A percentile compares a stretch with the other conserved stretches of the same genome.
phyloP scores from a whole-genome alignment of 2,329 filamentous ascomycete species.

The Pestalotiopsis sp. region DNA sequence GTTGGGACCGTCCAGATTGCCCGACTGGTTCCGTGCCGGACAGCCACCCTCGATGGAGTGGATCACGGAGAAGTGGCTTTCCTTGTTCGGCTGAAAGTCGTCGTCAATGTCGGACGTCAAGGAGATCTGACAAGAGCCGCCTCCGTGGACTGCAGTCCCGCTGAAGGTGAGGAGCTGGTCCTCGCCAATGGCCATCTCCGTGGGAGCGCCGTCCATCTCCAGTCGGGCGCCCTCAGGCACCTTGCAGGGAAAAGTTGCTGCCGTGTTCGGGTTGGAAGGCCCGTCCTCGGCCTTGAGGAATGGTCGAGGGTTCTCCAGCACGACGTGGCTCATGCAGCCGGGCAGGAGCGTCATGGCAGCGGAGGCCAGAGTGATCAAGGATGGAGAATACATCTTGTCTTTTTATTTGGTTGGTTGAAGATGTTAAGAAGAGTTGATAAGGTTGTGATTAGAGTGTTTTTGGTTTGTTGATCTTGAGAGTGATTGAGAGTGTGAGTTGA shows the following conservation, averaged over 20 bases:
- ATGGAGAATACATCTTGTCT: background rate
- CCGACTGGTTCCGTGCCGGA: constrained; percentile 52
- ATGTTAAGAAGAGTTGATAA: background rate
- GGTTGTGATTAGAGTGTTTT: background rate
- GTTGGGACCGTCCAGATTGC: constrained; percentile 49
- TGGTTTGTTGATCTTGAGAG: background rate
- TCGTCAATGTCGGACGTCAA: constrained; percentile 60
- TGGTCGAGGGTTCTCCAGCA: constrained; percentile 4
- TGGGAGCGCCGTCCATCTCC: constrained; percentile 43
- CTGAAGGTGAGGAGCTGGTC: constrained; percentile 53
- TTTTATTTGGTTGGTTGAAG: background rate
- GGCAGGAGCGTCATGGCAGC: background rate
- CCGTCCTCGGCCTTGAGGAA: constrained; percentile 29
- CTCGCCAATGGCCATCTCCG: constrained; percentile 61
- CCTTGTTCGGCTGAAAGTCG: constrained; percentile 48
- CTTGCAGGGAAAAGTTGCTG: constrained; percentile 73
- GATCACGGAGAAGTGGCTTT: constrained; percentile 70
- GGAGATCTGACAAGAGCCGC: constrained; percentile 76
- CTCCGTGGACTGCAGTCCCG: constrained; percentile 69
- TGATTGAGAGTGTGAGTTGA: background rate
- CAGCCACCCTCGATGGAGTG: constrained; percentile 73
- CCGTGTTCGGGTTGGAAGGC: constrained; percentile 63
- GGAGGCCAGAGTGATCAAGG: background rate
- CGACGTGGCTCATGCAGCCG: background rate
- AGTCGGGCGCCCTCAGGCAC: constrained; percentile 41